Base-by-base conservation (phyloP, 441 rosid genomes). In the Biscutella auriculata region DNA sequence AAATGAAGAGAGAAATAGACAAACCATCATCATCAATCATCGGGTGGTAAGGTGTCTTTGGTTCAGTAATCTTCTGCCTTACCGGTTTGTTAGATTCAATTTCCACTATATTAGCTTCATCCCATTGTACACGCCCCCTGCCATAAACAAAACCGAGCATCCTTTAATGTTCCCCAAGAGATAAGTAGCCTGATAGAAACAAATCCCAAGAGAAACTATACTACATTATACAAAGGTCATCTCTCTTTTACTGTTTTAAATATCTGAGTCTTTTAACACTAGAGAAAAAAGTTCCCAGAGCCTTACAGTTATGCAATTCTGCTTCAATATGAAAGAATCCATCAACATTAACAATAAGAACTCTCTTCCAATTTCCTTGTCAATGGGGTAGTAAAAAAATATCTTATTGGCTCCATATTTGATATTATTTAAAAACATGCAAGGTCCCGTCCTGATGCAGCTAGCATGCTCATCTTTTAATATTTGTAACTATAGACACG, bases 11-110 rank as follows among this genome's bases (percentile, higher is more conserved):
- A 57, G n/a, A n/a, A 35, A 68, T 25, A 42, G 60, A 43, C 72
- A 68, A 82, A 87, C 99, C 96, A 71, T 83, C 87, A 62, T 90
- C 94, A 78, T 87, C 94, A 47, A 94, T 70, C 94, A 85, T 87
- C 13, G 84, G 94, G 69, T 94, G 97, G 71, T 87, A 90, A 0
- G 96, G 97, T 8, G 97, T 94, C 83, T 94, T 94, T 32, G 97
- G 99, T 73, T 94, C 99, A 17, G 95, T 93, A 55, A 93, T 93
- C 76, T 93, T 93, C 84, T 87, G 96, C 76, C 99, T 81, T n/a
- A 78, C 82, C 2, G 98, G 99, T 71, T 93, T 93, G 77, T 82
- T 87, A 33, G 95, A 85, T 81, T 93, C 98, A 54, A 89, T 89
- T 66, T 93, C 95, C 55, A 68, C 90, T 37, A 93, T 67, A 70